Base-by-base conservation (phyloP, 441 rosid genomes). In the Breynia disticha region DNA sequence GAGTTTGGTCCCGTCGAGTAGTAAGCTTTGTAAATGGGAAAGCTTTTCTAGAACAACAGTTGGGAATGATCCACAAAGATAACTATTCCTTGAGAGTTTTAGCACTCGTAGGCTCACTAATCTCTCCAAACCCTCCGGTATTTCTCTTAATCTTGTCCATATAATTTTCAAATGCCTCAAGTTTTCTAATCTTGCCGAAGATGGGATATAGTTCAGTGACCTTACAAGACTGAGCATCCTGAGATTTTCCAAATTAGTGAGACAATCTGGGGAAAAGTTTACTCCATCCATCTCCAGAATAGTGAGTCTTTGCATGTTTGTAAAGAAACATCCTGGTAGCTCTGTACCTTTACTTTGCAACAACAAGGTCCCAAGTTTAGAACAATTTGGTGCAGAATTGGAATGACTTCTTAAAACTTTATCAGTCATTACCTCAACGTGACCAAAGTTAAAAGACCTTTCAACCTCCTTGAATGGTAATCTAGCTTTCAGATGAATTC, bases 371-470 rank as follows among this genome's bases (percentile, higher is more conserved):
- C 41, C 21, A 19, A 66, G 56, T 12, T 3, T 46, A 13, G 44
- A 53, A 16, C 61, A 61, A n/a, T 50, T 52, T 22, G 61, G 52
- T 16, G 54, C 1, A 17, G 35, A 1, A 2, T 44, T 19, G 16
- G 7, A 46, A 16, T 57, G 37, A 19, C 54, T 4, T 28, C 57
- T 32, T n/a, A 7, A 14, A 2, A 55, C 10, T 9, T 11, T 43
- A 3, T 11, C 0, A 32, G 55, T 66, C 0, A 66, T 62, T 16
- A 71, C 11, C 7, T 71, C 66, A 24, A 37, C 62, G 21, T 48
- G 32, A 15, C 55, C 53, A 0, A 66, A 8, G 28, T 71, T 44
- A 18, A 32, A 58, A 15, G 19, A 19, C 68, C 71, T 62, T 7
- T 66, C 59, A 7, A 19, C 21, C 42, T 50, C 48, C 47, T 11